A percentile compares a stretch with the other conserved stretches of the same genome.
phyloP scores from a whole-genome alignment of 2,329 filamentous ascomycete genomes.

The Amauroascus niger region DNA sequence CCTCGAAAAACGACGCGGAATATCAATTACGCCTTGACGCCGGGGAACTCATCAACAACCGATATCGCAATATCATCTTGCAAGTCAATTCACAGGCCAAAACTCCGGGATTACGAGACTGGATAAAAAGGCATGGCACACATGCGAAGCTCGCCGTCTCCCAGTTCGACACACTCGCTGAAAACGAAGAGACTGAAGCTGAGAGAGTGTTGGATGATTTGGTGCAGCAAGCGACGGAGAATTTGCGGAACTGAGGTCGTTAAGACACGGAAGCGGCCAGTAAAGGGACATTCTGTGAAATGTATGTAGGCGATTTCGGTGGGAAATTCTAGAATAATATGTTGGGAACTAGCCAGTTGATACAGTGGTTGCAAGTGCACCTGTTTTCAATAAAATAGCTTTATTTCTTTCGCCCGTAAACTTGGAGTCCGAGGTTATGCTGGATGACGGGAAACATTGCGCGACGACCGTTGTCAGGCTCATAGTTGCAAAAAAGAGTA shows the following conservation, averaged over 20 bases:
- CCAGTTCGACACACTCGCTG: background rate
- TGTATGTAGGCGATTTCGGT: too few relatives aligned
- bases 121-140: background rate
- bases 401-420: too few relatives aligned
- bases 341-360: too few relatives aligned
- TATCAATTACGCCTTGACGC: background rate
- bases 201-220: background rate
- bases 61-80: background rate
- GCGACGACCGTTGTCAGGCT: too few relatives aligned
- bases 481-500: too few relatives aligned
- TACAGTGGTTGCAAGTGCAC: too few relatives aligned
- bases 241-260: background rate
- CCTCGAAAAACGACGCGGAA: background rate
- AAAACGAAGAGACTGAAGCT: background rate
- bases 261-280: too few relatives aligned
- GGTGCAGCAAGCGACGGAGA: background rate
- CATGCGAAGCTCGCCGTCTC: background rate
- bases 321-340: too few relatives aligned
- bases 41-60: background rate
- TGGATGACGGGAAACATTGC: too few relatives aligned
- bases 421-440: too few relatives aligned
- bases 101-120: background rate
- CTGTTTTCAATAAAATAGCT: too few relatives aligned
- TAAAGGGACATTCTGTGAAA: too few relatives aligned
- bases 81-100: background rate